These are phyloP conservation scores for Aspergillus transmontanensis DNA, from an alignment of 2,329 filamentous ascomycete genomes.

Conservation along the genomic window DNA sequence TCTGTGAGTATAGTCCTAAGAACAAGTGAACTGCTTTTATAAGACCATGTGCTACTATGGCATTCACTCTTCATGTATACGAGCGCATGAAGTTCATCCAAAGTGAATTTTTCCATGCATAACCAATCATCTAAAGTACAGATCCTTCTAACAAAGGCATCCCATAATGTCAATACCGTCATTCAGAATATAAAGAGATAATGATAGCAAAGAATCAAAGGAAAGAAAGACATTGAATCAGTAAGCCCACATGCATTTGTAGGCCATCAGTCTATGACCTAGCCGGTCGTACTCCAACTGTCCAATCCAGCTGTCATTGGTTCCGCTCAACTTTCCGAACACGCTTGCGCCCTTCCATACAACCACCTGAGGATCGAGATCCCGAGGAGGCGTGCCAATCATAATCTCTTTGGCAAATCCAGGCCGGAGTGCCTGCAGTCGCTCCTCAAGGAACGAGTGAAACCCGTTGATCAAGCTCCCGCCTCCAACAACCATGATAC, in stretches of 20 bases:
- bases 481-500: constrained; percentile 88
- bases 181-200: constrained; percentile 11
- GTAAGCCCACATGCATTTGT: constrained; percentile 72
- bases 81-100: not conserved
- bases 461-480: constrained; percentile 80
- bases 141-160: constrained; percentile 1
- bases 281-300: constrained; percentile 84
- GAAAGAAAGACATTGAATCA: constrained; percentile 29
- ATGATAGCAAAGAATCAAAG: constrained; percentile 12
- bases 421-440: constrained; percentile 67
- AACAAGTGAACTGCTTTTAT: too few relatives aligned
- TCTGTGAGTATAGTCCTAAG: not conserved
- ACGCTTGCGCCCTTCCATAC: constrained; percentile 98
- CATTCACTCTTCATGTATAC: not conserved
- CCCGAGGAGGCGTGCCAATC: constrained; percentile 73
- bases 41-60: not conserved
- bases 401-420: constrained; percentile 68
- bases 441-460: constrained; percentile 79
- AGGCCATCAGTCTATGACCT: constrained; percentile 77
- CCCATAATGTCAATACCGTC: constrained; percentile 16
- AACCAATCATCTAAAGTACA: constrained; percentile 9
- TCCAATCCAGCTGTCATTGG: constrained; percentile 95
- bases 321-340: constrained; percentile 81
- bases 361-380: constrained; percentile 96
- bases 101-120: not conserved